phyloP scores from a whole-genome alignment of 768 basidiomycete species.

The Podaxis pistillaris region DNA sequence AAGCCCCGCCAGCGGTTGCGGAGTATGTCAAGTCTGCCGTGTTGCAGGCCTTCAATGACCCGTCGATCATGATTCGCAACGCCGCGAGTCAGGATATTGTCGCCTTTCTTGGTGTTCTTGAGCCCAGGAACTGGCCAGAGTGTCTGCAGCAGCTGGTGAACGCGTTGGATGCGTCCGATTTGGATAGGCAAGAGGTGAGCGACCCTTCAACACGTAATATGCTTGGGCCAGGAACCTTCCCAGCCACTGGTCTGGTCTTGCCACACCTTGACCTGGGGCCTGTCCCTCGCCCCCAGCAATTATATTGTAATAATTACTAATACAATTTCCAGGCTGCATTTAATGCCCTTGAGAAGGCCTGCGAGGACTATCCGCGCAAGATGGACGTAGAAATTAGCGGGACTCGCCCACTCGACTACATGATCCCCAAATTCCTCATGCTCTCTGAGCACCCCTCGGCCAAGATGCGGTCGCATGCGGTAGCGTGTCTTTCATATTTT shows the following conservation, averaged over 20 bases:
- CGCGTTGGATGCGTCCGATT: conserved; percentile 73
- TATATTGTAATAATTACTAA: conserved; percentile 12
- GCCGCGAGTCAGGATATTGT: conserved; percentile 94
- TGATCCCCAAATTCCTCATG: conserved; percentile 93
- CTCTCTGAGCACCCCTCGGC: conserved; percentile 82
- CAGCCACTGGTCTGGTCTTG: not conserved
- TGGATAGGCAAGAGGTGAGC: conserved; percentile 83
- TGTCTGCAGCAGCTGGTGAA: conserved; percentile 84
- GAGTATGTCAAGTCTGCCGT: conserved; percentile 75
- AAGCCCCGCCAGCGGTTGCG: conserved; percentile 61
- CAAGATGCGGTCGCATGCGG: conserved; percentile 91
- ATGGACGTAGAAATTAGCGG: conserved; percentile 93
- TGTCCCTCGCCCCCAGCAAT: not conserved
- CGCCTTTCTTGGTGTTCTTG: conserved; percentile 81
- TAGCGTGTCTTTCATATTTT: conserved; percentile 94
- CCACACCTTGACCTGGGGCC: not conserved
- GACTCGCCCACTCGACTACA: conserved; percentile 89
- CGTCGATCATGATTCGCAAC: conserved; percentile 85
- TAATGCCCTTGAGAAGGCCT: conserved; percentile 91
- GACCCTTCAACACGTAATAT: conserved; percentile 13
- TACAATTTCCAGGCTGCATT: conserved; percentile 69
- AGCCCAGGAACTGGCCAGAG: conserved; percentile 94
- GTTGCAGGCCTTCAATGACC: conserved; percentile 78
- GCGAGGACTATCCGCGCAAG: conserved; percentile 95
- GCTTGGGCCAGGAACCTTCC: not conserved